Evolutionary conservation across 2,329 filamentous ascomycete genomes (phyloP).

Genomic region (Fusarium domesticum): DNA sequence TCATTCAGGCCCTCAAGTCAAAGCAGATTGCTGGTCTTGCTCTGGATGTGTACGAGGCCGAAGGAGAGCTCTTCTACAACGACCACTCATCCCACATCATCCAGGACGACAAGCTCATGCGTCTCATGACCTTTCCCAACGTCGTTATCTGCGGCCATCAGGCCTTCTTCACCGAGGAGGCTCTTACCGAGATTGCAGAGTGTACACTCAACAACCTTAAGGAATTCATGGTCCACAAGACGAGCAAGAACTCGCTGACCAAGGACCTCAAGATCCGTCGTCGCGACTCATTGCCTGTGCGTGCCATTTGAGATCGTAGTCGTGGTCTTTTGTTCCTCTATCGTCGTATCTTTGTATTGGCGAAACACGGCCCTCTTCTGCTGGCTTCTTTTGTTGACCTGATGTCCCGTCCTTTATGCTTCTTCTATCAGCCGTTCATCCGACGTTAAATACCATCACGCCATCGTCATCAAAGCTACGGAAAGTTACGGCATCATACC

Average conservation of each 20-base stretch:
- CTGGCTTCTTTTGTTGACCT: too few relatives aligned
- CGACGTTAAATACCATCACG: neutral
- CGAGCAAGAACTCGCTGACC: conserved; percentile 35
- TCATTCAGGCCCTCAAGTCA: conserved; percentile 59
- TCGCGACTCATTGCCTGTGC: conserved; percentile 32
- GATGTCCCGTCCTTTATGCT: too few relatives aligned
- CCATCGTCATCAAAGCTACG: neutral
- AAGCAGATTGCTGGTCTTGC: conserved; percentile 60
- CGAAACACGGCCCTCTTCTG: too few relatives aligned
- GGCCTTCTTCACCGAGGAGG: conserved; percentile 67
- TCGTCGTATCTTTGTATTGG: conserved; percentile 7
- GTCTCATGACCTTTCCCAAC: conserved; percentile 66
- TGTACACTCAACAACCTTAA: conserved; percentile 57
- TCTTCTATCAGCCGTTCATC: neutral
- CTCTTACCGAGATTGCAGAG: conserved; percentile 60
- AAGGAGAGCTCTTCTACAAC: conserved; percentile 62
- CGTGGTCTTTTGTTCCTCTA: neutral
- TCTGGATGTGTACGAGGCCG: conserved; percentile 66
- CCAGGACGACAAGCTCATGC: conserved; percentile 63
- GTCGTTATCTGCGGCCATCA: conserved; percentile 66
- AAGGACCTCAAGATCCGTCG: conserved; percentile 26
- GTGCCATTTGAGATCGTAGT: conserved; percentile 27
- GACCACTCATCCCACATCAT: conserved; percentile 64
- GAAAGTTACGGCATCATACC: conserved; percentile 1
- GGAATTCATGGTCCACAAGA: conserved; percentile 38